Percentiles rank a stretch among this genome's conserved stretches.
Conservation (phyloP, 441 rosid species). For the Aleurites moluccanus region DNA sequence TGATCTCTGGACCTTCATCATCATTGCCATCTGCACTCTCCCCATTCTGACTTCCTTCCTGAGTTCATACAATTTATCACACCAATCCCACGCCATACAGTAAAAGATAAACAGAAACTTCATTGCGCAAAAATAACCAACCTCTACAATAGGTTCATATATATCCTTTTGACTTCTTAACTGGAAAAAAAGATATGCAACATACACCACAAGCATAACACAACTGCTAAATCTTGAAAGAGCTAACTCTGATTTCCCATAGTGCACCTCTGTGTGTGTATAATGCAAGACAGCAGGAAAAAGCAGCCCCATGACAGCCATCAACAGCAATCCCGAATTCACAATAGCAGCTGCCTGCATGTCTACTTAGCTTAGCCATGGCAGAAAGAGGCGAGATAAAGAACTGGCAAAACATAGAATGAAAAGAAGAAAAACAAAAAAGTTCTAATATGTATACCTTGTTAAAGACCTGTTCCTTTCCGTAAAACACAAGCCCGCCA, state of each 20-base stretch:
- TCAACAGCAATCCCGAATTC: slow-evolving; percentile 86
- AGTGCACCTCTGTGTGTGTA: slow-evolving; percentile 87
- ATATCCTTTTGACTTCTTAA: slow-evolving; percentile 55
- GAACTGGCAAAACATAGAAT: background rate
- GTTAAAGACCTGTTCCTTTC: slow-evolving; percentile 77
- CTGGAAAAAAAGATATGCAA: slow-evolving; percentile 81
- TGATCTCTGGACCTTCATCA: slow-evolving; percentile 69
- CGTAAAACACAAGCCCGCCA: slow-evolving; percentile 71
- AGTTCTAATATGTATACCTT: slow-evolving; percentile 46
- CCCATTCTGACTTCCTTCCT: slow-evolving; percentile 60
- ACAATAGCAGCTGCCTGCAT: slow-evolving; percentile 78
- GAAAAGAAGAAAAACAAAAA: background rate
- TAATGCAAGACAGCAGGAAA: slow-evolving; percentile 94
- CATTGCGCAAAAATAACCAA: slow-evolving; percentile 28
- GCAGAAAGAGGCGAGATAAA: background rate
- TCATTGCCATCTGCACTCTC: slow-evolving; percentile 43
- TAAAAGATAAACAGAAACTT: background rate
- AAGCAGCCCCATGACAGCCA: slow-evolving; percentile 96
- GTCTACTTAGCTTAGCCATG: slow-evolving; percentile 29
- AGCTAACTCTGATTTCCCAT: slow-evolving; percentile 85
- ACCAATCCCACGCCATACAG: background rate
- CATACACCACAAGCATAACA: slow-evolving; percentile 88
- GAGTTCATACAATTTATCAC: slow-evolving; percentile 22
- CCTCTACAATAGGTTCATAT: slow-evolving; percentile 68
- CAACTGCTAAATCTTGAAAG: slow-evolving; percentile 98